Percentiles rank a stretch among this genome's conserved stretches.
Conservation (phyloP, 768 basidiomycete species). For the Chalciporus pseudorubinellus region DNA sequence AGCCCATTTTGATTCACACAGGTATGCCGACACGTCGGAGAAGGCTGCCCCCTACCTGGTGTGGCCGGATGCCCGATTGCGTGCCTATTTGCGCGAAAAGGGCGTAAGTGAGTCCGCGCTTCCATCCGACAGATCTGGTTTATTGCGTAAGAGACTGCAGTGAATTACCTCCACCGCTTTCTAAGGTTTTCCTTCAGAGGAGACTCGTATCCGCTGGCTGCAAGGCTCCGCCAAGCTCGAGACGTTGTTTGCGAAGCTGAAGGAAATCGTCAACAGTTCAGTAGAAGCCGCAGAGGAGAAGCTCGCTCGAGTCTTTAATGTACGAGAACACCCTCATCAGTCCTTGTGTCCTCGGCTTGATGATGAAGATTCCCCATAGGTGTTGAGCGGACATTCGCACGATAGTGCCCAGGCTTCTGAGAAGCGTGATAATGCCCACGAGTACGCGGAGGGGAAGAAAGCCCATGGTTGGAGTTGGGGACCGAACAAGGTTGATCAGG, state of each 20-base stretch:
- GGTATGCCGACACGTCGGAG: slow-evolving; percentile 48
- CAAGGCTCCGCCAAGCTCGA: slow-evolving; percentile 60
- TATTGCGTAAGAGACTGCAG: slow-evolving; percentile 57
- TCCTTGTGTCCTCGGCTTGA: neutral
- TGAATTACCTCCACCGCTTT: neutral
- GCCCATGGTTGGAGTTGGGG: slow-evolving; percentile 15
- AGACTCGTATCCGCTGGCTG: slow-evolving; percentile 77
- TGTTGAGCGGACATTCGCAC: slow-evolving; percentile 40
- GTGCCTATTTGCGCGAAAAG: slow-evolving; percentile 80
- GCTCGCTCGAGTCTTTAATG: slow-evolving; percentile 46
- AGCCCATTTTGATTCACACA: slow-evolving; percentile 25
- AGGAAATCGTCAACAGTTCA: slow-evolving; percentile 62
- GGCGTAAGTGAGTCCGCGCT: slow-evolving; percentile 70
- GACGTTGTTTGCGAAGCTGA: slow-evolving; percentile 55
- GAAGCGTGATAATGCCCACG: slow-evolving; percentile 28
- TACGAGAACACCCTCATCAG: slow-evolving; percentile 3
- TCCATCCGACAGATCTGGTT: slow-evolving; percentile 64
- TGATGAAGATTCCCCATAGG: slow-evolving; percentile 10
- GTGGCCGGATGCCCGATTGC: slow-evolving; percentile 92
- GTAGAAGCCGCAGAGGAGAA: slow-evolving; percentile 78
- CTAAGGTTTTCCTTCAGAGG: slow-evolving; percentile 43
- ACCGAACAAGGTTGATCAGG: slow-evolving; percentile 26
- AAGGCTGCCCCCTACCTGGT: slow-evolving; percentile 65
- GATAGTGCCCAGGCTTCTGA: slow-evolving; percentile 28
- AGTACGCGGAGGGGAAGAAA: slow-evolving; percentile 18